These are phyloP conservation scores for Fusarium phyllophilum DNA, from an alignment of 2,329 filamentous ascomycete species.

Conservation along the genomic window DNA sequence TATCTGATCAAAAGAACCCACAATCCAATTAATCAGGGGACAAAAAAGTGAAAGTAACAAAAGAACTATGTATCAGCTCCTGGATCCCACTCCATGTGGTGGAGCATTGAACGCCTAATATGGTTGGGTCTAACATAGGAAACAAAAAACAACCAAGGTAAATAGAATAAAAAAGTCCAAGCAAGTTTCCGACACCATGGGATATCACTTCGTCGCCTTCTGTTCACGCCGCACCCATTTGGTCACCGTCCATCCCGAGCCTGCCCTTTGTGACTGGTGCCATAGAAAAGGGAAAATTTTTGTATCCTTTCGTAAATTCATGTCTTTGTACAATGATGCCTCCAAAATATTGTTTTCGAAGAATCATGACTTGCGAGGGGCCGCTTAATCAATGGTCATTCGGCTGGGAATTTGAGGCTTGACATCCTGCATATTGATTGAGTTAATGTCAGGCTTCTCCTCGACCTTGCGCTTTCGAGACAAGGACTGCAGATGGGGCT, in stretches of 20 bases:
- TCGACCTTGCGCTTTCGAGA: slow-evolving; percentile 54
- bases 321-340: slow-evolving; percentile 49
- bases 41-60: slow-evolving; percentile 20
- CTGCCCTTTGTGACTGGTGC: slow-evolving; percentile 45
- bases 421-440: slow-evolving; percentile 66
- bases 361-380: slow-evolving; percentile 16
- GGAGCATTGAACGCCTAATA: slow-evolving; percentile 42
- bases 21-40: slow-evolving; percentile 19
- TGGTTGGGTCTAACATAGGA: slow-evolving; percentile 37
- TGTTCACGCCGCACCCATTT: slow-evolving; percentile 42
- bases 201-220: slow-evolving; percentile 45
- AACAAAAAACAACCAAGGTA: slow-evolving; percentile 31
- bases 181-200: slow-evolving; percentile 40
- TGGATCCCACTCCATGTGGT: slow-evolving; percentile 34
- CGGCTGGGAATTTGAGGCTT: slow-evolving; percentile 64
- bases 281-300: slow-evolving; percentile 38
- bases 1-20: slow-evolving; percentile 3
- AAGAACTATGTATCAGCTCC: slow-evolving; percentile 36
- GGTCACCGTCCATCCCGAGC: slow-evolving; percentile 43
- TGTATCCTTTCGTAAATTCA: slow-evolving; percentile 49
- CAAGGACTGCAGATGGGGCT: slow-evolving; percentile 77
- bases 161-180: slow-evolving; percentile 35
- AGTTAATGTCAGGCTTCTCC: slow-evolving; percentile 67
- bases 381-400: slow-evolving; percentile 69
- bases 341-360: not conserved